Conservation (phyloP, 345 rosid species). For the Sisymbrium irio region DNA sequence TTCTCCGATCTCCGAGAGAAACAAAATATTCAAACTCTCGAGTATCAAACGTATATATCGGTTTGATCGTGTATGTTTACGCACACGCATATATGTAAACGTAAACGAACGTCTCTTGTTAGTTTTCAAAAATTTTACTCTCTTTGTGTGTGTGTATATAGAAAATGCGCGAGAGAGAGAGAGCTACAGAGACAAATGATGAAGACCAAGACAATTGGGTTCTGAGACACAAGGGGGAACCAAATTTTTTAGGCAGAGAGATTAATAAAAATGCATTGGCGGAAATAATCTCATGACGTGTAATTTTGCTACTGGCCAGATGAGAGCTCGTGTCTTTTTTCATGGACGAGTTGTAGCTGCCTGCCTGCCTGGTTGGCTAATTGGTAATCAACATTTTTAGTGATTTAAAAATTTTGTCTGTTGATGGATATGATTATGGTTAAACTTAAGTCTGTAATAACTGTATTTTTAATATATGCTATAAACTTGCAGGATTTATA, state of each 20-base stretch:
- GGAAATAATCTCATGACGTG: constrained; percentile 19
- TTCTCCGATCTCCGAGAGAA: too few species aligned
- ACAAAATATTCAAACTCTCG: too few species aligned
- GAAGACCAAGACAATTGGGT: constrained; percentile 19
- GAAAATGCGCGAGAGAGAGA: constrained; percentile 10
- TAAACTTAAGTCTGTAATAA: not conserved
- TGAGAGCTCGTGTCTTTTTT: constrained; percentile 12
- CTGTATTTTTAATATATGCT: not conserved
- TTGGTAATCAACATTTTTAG: not conserved
- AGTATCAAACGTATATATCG: too few species aligned
- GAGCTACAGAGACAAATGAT: constrained; percentile 8
- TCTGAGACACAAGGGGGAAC: constrained; percentile 34
- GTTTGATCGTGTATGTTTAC: not conserved
- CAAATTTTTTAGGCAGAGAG: constrained; percentile 21
- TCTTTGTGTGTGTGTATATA: not conserved
- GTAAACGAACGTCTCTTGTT: constrained; percentile 1
- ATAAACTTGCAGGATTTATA: too few species aligned
- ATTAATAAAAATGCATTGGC: not conserved
- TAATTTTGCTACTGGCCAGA: not conserved
- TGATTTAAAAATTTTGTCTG: not conserved
- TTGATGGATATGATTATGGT: not conserved
- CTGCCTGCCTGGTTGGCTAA: constrained; percentile 4
- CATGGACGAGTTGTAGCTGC: too few species aligned
- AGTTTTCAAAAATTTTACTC: not conserved
- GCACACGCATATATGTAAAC: constrained; percentile 9